phyloP scores from a whole-genome alignment of 768 basidiomycete genomes.

The Collybia nuda region DNA sequence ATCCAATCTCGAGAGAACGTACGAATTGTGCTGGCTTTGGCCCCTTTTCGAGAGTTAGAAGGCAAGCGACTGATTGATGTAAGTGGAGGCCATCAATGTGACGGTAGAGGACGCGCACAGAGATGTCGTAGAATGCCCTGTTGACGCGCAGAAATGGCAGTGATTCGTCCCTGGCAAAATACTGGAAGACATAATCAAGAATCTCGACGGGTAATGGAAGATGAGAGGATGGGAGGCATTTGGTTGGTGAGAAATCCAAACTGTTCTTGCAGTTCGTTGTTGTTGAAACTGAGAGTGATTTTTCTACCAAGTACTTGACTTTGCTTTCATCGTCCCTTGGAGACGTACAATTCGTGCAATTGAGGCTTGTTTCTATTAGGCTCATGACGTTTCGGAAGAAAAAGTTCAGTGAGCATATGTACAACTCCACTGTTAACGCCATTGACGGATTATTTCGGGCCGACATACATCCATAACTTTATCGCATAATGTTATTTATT shows the following conservation, averaged over 20 bases:
- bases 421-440: no score
- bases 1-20: conserved; percentile 46
- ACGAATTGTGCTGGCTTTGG: conserved; percentile 39
- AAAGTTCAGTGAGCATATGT: no score
- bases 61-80: conserved; percentile 29
- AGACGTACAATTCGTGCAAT: no score
- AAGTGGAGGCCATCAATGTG: conserved; percentile 32
- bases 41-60: conserved; percentile 39
- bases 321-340: no score
- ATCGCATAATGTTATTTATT: no score
- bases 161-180: conserved; percentile 19
- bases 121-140: conserved; percentile 24
- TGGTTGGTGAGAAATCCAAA: not conserved
- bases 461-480: no score
- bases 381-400: no score
- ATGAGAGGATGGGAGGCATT: not conserved
- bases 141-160: conserved; percentile 21
- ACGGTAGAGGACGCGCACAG: conserved; percentile 28
- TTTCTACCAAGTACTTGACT: no score
- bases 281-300: no score
- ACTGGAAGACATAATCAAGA: conserved; percentile 25
- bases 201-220: conserved; percentile 31
- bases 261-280: no score
- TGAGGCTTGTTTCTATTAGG: no score
- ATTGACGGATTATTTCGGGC: no score